Evolutionary conservation across 148 eudicot species (phyloP).

Genomic region (Rhododendron kiyosumense): DNA sequence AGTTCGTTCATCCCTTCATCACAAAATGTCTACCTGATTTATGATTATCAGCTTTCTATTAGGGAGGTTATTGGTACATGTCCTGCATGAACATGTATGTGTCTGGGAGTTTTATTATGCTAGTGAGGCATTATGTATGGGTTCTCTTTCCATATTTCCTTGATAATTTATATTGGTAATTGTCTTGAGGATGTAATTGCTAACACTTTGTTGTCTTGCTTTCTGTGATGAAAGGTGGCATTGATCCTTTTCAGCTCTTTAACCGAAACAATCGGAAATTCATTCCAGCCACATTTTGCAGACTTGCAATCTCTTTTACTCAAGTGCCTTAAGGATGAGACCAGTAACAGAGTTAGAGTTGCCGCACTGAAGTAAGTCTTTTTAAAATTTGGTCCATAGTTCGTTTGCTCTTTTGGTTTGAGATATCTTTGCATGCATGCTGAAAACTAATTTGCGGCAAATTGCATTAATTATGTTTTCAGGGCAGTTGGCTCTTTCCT

Average conservation of each 20-base stretch:
- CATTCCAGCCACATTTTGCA: constrained; percentile 79
- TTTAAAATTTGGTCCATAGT: background rate
- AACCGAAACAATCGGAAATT: constrained; percentile 88
- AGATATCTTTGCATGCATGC: background rate
- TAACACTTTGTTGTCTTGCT: constrained; percentile 18
- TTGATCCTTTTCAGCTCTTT: constrained; percentile 92
- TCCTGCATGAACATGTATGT: background rate
- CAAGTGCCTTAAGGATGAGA: constrained; percentile 85
- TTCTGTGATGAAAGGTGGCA: constrained; percentile 59
- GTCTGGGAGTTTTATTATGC: background rate
- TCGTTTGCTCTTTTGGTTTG: background rate
- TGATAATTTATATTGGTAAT: background rate
- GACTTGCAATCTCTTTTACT: constrained; percentile 76
- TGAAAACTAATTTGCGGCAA: background rate
- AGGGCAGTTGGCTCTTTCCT: constrained; percentile 98
- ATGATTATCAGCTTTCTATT: background rate
- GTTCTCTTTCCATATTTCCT: background rate
- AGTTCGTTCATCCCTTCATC: background rate
- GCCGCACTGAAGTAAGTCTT: constrained; percentile 84
- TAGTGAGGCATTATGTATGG: background rate
- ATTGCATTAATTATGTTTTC: constrained; percentile 19
- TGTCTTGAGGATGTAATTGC: background rate
- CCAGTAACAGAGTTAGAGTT: constrained; percentile 86
- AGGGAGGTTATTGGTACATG: background rate
- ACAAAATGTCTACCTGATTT: background rate